Evolutionary conservation across 2,329 filamentous ascomycete species (phyloP).

Genomic region (Zarea fungicola): DNA sequence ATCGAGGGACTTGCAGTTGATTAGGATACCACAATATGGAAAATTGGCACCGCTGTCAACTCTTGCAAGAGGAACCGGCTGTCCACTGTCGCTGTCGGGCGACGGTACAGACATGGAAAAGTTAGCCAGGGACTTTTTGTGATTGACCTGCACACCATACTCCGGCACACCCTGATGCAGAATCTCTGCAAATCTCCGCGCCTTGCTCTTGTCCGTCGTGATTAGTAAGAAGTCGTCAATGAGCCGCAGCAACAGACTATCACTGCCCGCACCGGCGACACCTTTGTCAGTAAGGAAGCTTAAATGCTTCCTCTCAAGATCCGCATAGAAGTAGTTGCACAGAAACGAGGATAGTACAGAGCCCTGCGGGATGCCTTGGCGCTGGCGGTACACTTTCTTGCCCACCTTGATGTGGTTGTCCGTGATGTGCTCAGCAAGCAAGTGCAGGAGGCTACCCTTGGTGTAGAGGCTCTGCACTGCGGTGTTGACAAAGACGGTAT

Average conservation of each 20-base stretch:
- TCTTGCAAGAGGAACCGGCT: conserved; percentile 38
- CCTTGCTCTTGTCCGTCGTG: conserved; percentile 63
- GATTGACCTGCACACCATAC: conserved; percentile 76
- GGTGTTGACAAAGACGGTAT: conserved; percentile 74
- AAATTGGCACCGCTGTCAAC: conserved; percentile 48
- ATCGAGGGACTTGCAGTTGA: conserved; percentile 70
- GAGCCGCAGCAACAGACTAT: conserved; percentile 67
- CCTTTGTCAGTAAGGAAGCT: conserved; percentile 53
- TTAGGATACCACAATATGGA: conserved; percentile 80
- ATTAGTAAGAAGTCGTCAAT: conserved; percentile 94
- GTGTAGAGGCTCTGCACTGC: conserved; percentile 53
- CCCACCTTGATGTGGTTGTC: conserved; percentile 84
- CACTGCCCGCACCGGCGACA: not conserved
- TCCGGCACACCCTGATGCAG: conserved; percentile 76
- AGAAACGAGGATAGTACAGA: conserved; percentile 81
- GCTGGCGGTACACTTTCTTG: conserved; percentile 84
- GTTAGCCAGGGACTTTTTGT: conserved; percentile 76
- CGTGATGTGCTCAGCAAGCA: conserved; percentile 75
- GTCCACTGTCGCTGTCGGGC: conserved; percentile 31
- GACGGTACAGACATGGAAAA: conserved; percentile 58
- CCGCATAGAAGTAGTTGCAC: conserved; percentile 94
- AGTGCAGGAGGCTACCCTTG: conserved; percentile 56
- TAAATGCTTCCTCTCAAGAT: conserved; percentile 68
- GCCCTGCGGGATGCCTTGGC: conserved; percentile 85
- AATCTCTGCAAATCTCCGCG: conserved; percentile 63